Evolutionary conservation across 1,284 basidiomycete genomes (phyloP).

Genomic region (Rhodotorula sp.): DNA sequence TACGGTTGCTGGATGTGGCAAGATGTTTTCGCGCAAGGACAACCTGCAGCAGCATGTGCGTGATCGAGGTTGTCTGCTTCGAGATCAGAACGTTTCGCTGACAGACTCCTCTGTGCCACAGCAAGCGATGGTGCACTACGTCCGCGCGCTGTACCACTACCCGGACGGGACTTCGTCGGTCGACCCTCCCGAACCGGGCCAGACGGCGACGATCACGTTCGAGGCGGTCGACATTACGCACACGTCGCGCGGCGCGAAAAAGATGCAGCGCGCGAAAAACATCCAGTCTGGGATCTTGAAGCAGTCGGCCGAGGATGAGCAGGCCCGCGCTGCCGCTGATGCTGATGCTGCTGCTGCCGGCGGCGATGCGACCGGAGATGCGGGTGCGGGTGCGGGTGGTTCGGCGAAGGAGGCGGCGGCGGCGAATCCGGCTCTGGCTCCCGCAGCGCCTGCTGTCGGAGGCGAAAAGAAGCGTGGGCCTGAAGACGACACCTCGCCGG

Average conservation of each 20-base stretch:
- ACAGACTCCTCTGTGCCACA: not conserved
- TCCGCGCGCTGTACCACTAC: slow-evolving; percentile 23
- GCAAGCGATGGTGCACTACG: slow-evolving; percentile 31
- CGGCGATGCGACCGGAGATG: not conserved
- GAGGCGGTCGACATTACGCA: slow-evolving; percentile 20
- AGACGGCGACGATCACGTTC: slow-evolving; percentile 9
- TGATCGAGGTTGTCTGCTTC: not conserved
- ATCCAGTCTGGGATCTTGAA: not conserved
- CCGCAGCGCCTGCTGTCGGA: no score
- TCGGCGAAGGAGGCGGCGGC: no score
- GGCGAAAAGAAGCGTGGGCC: no score
- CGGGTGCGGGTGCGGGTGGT: not conserved
- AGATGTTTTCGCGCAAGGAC: slow-evolving; percentile 40
- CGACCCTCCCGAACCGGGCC: slow-evolving; percentile 19
- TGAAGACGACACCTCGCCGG: no score
- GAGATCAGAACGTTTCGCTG: no score
- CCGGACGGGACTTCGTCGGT: slow-evolving; percentile 20
- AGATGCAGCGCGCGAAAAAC: not conserved
- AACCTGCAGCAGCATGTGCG: slow-evolving; percentile 40
- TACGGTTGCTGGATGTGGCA: slow-evolving; percentile 25
- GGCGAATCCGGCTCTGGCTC: no score
- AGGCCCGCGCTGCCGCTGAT: not conserved
- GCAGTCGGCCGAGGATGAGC: not conserved
- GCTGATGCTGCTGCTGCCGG: not conserved
- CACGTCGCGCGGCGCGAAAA: slow-evolving; percentile 1